Base-by-base conservation (phyloP, 2,329 filamentous ascomycete species). In the Penicillium sp. region DNA sequence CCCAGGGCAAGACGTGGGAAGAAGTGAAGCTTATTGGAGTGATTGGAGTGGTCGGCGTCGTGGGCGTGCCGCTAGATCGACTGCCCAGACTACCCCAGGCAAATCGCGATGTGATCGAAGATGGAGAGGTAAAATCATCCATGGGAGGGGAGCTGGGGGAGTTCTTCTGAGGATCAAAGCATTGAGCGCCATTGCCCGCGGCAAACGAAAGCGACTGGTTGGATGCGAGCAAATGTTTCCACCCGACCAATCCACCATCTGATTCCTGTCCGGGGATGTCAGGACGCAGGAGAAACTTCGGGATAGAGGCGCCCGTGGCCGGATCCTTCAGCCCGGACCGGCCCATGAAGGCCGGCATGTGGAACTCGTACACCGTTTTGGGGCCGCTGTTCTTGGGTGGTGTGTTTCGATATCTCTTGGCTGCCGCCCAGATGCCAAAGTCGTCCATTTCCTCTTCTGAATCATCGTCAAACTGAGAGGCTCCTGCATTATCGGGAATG, bases 171-270 rank as follows among this genome's bases (percentile, higher is more conserved):
- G 53, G 58, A 38, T 58, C 60, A 43, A 66, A 68, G 49, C 61
- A 66, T 50, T 66, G 59, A 9, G 63, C 58, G 4, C 63, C 64
- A 33, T 66, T 57, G 1, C 66, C 66, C 1, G 66, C 61, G 8
- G 65, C 61, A 48, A 68, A 71, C 28, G 61, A 63, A 25, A 66
- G 57, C 43, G 67, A 70, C 54, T 70, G 70, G 34, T 67, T 71
- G 18, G 69, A 64, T 11, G 66, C 60, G 27, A 74, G 61, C 5
- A 74, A 55, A 45, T 75, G 69, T 48, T 67, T 72, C 71, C 72
- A 74, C 36, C 64, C 68, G 39, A 73, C 55, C 40, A 75, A 53
- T 7, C 72, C 72, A 26, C 72, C 72, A 35, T 74, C 71, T 7
- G 63, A 61, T 46, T 75, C 71, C 43, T 66, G 65, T 18, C 69